Evolutionary conservation across 164 flowering plant genomes (phyloP), one percentile per base, ranked within the genome.

Genomic region (Malania oleifera): DNA sequence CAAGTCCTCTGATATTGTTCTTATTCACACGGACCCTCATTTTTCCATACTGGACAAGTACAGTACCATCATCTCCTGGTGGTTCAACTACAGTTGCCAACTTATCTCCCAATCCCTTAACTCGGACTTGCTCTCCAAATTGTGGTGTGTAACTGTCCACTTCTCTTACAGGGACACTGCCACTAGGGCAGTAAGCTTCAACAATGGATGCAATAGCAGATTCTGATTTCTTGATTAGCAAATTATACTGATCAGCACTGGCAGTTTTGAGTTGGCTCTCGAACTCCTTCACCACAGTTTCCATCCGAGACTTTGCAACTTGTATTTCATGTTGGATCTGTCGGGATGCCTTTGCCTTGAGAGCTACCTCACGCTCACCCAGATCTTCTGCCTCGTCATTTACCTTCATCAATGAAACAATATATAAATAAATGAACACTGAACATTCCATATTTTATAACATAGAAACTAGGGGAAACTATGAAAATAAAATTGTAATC

Each of bases 21-120:
- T 67, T 78, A 56, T 80, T 77, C 58, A 85, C 85, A 12, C 82
- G 82, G 51, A 77, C 72, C 65, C 70, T 83, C 23, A 91, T 68
- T 64, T 89, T 89, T 55, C 95, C 91, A 66, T 71, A 84, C 62
- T 82, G 96, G 31, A 89, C 82, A 17, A 92, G 73, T 56, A 80
- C 71, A 9, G 75, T 79, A 22, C 65, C 85, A 72, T 84, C 89
- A 57, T 81, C 81, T 12, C 62, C 83, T 44, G 86, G 74, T 46
- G 75, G 72, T 80, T 89, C 95, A 64, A 84, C 78, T 39, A 89
- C 79, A 44, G 91, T 84, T 44, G 87, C 93, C 60, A 82, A 46
- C 77, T 87, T 89, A 62, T 71, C 61, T 60, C 96, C 87, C 46
- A 87, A 72, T 52, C 82, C 79, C 59, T 62, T 77, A 13, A 89